Percentiles rank a stretch among this genome's conserved stretches.
phyloP scores from a whole-genome alignment of 192 early-diverging fungal species.

The Entomortierella lignicola region DNA sequence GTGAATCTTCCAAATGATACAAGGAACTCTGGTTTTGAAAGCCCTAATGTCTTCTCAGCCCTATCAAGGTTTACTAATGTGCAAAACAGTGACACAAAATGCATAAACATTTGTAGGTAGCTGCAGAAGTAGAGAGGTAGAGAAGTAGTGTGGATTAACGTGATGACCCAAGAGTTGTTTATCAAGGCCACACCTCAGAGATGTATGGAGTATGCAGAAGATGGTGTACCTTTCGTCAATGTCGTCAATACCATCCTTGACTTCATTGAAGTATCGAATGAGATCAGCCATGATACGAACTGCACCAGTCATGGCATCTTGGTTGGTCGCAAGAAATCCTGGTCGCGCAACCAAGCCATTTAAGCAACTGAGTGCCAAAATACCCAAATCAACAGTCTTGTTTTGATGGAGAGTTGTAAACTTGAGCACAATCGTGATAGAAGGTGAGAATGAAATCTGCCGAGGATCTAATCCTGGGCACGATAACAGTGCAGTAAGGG shows the following conservation, averaged over 20 bases:
- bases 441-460: constrained; percentile 30
- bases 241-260: constrained; percentile 50
- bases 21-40: constrained; percentile 42
- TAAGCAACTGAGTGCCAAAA: constrained; percentile 40
- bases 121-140: neutral
- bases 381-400: constrained; percentile 46
- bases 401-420: constrained; percentile 51
- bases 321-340: constrained; percentile 44
- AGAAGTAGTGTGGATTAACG: neutral
- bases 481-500: constrained; percentile 27
- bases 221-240: constrained; percentile 43
- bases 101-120: constrained; percentile 53
- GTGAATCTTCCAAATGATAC: constrained; percentile 48
- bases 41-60: constrained; percentile 34
- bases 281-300: constrained; percentile 40
- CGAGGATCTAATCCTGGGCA: constrained; percentile 41
- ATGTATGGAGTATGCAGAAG: too few species aligned
- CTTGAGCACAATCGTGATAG: constrained; percentile 28
- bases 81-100: constrained; percentile 49
- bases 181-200: too few species aligned
- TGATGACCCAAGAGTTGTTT: too few species aligned
- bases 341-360: constrained; percentile 47
- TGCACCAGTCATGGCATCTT: constrained; percentile 42
- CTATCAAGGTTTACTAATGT: constrained; percentile 40
- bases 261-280: constrained; percentile 51